Percentiles rank a stretch among this genome's conserved stretches.
These are phyloP conservation scores for Crithidia thermophila DNA, from an alignment of 208 protist species.

Conservation along the genomic window DNA sequence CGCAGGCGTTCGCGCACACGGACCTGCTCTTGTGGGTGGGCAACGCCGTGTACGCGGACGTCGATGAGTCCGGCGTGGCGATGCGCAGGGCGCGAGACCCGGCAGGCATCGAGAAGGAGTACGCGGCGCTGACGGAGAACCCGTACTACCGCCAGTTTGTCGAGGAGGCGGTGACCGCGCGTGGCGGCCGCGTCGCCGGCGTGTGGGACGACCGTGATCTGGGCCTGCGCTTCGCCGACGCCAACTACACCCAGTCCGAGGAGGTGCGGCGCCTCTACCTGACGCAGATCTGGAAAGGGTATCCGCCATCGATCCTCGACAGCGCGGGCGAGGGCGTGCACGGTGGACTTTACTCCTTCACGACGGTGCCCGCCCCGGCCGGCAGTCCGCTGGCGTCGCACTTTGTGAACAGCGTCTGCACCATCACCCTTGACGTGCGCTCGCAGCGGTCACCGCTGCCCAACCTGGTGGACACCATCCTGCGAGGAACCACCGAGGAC, in stretches of 20 bases:
- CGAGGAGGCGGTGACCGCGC: conserved; percentile 5
- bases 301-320: conserved; percentile 7
- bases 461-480: conserved; percentile 27
- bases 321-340: conserved; percentile 13
- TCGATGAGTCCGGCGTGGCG: conserved; percentile 32
- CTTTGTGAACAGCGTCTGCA: conserved; percentile 51
- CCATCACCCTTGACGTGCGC: conserved; percentile 45
- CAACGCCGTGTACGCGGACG: conserved; percentile 72
- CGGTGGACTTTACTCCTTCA: conserved; percentile 36
- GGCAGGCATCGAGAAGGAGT: conserved; percentile 20
- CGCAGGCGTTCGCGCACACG: conserved; percentile 8
- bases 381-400: conserved; percentile 16
- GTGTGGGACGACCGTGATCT: conserved; percentile 88
- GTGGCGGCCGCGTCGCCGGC: conserved; percentile 34
- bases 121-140: conserved; percentile 29
- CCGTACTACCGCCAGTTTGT: conserved; percentile 38
- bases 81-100: conserved; percentile 3
- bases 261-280: conserved; percentile 52
- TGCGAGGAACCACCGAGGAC: conserved; percentile 13
- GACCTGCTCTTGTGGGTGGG: conserved; percentile 82
- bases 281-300: conserved; percentile 32
- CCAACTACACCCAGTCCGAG: conserved; percentile 42
- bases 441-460: conserved; percentile 31
- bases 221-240: conserved; percentile 55
- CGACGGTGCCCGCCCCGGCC: conserved; percentile 29